Base-by-base conservation (phyloP, 352 stramenopile species). In the Pythium phragmiticola region DNA sequence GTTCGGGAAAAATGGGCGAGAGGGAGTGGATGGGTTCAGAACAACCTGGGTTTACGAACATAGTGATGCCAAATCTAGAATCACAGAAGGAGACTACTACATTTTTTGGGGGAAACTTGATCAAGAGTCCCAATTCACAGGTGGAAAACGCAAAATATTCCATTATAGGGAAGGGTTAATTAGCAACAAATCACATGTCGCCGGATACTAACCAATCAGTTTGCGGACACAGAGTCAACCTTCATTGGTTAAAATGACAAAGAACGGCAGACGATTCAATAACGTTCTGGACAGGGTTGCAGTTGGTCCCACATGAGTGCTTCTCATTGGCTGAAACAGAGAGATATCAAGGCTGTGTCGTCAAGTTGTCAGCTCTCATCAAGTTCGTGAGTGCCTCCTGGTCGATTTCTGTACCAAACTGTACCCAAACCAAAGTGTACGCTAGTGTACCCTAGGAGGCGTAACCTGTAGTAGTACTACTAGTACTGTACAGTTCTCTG, bases 181-280 rank as follows among this genome's bases (percentile, higher is more conserved):
- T 9, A 5, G 1, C 7, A 34, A 16, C 9, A 46, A 39, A 62
- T 52, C 33, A 41, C 58, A 50, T 57, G 51, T 62, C 43, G 34
- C 45, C 57, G 14, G 19, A 39, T 67, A 62, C 57, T 67, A 57
- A 57, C 43, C 60, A 67, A 67, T 61, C 60, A 9, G 28, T 11
- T 13, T 19, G 23, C 12, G 14, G 45, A 55, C 28, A 55, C n/a
- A 34, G 42, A 43, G 37, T 52, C 48, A 28, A 23, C 1, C 23
- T 5, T 56, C 13, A 42, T 56, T 56, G 49, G 49, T 37, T 13
- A 42, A 56, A 56, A 56, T 21, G 28, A 12, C 13, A 13, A 17
- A 45, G 4, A 12, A 4, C 4, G 39, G 39, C 39, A 41, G 39
- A 45, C 39, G 39, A 45, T 45, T 21, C 21, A 21, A 3, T 12